A percentile compares a stretch with the other conserved stretches of the same genome.
Conservation (phyloP, 169 alveolate species). For the Babesia microti region DNA sequence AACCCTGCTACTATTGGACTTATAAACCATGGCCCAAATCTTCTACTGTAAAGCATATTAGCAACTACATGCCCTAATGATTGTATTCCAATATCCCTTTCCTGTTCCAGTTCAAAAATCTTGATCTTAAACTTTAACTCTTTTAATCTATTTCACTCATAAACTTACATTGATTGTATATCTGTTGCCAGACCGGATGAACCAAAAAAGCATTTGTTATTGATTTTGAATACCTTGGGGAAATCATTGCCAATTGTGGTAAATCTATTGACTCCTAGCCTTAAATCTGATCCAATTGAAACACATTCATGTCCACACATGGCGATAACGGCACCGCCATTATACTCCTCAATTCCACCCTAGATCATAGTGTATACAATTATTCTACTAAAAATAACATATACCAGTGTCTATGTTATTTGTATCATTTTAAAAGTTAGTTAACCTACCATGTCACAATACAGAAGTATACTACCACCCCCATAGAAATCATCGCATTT, state of each 20-base stretch:
- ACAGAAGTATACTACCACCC: too few relatives aligned
- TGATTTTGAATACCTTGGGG: constrained; percentile 79
- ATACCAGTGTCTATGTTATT: too few relatives aligned
- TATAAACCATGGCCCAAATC: constrained; percentile 86
- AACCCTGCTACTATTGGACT: constrained; percentile 86
- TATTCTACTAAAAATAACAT: too few relatives aligned
- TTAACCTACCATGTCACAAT: too few relatives aligned
- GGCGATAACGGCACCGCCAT: constrained; percentile 93
- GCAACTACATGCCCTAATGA: constrained; percentile 79
- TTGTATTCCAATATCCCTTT: constrained; percentile 76
- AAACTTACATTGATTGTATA: constrained; percentile 72
- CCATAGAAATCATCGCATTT: too few relatives aligned
- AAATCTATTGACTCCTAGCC: constrained; percentile 80
- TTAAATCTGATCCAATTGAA: constrained; percentile 88
- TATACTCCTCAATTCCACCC: constrained; percentile 73
- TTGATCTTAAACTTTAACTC: constrained; percentile 75
- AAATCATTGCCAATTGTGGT: constrained; percentile 73
- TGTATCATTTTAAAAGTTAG: too few relatives aligned
- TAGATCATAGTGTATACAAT: constrained; percentile 3
- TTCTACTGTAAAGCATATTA: constrained; percentile 71
- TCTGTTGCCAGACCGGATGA: constrained; percentile 87
- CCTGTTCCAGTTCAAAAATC: constrained; percentile 74
- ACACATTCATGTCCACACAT: constrained; percentile 92
- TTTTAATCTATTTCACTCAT: constrained; percentile 31
- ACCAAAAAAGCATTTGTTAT: constrained; percentile 74